Base-by-base conservation (phyloP, 345 rosid species). In the Populus deltoides region DNA sequence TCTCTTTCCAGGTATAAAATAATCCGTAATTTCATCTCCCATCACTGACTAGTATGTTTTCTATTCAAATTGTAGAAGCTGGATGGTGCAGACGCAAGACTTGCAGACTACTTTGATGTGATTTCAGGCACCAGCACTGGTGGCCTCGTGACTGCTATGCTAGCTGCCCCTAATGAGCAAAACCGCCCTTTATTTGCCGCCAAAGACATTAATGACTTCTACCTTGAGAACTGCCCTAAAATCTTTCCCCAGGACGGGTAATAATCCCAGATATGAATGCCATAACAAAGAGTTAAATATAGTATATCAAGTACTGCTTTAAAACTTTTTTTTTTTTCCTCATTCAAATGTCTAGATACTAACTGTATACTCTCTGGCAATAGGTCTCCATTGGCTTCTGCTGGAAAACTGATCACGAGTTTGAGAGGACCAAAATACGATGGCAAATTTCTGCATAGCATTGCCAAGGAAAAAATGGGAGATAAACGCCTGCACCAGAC, bases 141-240 rank as follows among this genome's bases (percentile, higher is more conserved):
- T 41, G 45, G 45, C 45, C 45, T 41, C 45, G 45, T 41, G 24
- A 85, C 92, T 0, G 90, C 92, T 55, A 92, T 92, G 97, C 82
- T 92, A 4, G 82, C 91, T 0, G 66, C 89, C 9, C 97, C 94
- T 1, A 76, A 91, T 68, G 86, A 87, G 27, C 35, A 84, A 22
- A 86, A 90, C 16, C 88, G 93, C n/a, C 96, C 96, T 17, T 68
- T 92, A n/a, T 90, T 87, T 43, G 88, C 91, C 3, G 94, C 92
- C 61, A 85, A 87, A 57, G 97, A 93, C 39, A 87, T 93, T 43
- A 89, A 82, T 4, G 82, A 75, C 0, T 41, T 41, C 45, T 41
- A 41, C 45, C 45, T 41, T 2, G 45, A 41, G 45, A 41, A 41
- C 45, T 10, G 45, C 45, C 15, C 45, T 41, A 41, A 41, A 10